Conservation (phyloP, 768 basidiomycete genomes). For the Roridomyces roridus region DNA sequence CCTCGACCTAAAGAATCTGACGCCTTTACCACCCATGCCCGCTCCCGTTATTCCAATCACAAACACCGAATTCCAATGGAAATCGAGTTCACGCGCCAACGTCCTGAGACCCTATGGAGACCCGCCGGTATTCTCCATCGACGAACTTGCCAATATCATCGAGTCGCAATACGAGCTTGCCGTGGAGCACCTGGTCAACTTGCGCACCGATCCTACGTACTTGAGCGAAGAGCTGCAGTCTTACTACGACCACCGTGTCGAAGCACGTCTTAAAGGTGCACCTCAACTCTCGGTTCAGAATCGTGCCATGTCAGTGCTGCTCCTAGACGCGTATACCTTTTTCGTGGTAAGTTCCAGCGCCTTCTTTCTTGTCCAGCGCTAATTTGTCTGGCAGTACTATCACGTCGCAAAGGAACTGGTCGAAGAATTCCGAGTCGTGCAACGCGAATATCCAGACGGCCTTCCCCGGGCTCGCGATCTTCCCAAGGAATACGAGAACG, state of each 20-base stretch:
- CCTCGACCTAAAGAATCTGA: slow-evolving; percentile 1
- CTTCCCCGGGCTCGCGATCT: slow-evolving; percentile 8
- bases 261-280: not conserved
- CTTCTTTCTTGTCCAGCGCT: not conserved
- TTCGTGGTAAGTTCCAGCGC: slow-evolving; percentile 3
- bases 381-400: not conserved
- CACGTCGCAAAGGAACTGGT: not conserved
- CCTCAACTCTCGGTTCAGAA: slow-evolving; percentile 1
- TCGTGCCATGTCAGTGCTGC: slow-evolving; percentile 1
- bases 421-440: slow-evolving; percentile 1
- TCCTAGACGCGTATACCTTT: slow-evolving; percentile 2
- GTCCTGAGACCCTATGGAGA: slow-evolving; percentile 4
- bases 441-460: not conserved
- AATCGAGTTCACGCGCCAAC: slow-evolving; percentile 8
- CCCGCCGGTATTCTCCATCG: slow-evolving; percentile 4
- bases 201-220: slow-evolving; percentile 14
- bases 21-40: not conserved
- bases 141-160: not conserved
- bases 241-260: slow-evolving; percentile 15
- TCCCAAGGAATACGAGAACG: slow-evolving; percentile 2
- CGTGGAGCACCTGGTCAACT: slow-evolving; percentile 8
- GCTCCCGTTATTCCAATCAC: slow-evolving; percentile 1
- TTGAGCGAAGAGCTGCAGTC: slow-evolving; percentile 5
- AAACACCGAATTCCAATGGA: slow-evolving; percentile 7
- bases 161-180: slow-evolving; percentile 13